Conservation (phyloP, 495 filamentous ascomycete genomes). For the Penicillium pulvis region DNA sequence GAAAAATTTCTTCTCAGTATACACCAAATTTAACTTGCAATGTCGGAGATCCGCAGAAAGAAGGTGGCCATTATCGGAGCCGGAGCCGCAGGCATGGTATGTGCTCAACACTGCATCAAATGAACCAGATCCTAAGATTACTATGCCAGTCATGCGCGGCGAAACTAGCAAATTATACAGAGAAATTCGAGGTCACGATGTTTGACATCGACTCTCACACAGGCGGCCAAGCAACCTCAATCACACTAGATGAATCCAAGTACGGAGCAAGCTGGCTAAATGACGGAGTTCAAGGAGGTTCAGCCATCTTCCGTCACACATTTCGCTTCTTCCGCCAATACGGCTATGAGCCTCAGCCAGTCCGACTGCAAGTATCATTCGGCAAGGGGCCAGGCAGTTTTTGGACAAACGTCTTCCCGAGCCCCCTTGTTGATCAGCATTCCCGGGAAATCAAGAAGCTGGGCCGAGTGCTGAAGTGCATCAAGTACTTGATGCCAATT, state of each 20-base stretch:
- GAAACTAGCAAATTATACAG: constrained; percentile 71
- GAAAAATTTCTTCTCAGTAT: too few species aligned
- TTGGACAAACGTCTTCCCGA: constrained; percentile 83
- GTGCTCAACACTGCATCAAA: background rate
- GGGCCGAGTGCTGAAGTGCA: constrained; percentile 61
- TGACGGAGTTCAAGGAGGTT: constrained; percentile 83
- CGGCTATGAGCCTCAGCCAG: constrained; percentile 65
- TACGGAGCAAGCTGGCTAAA: constrained; percentile 79
- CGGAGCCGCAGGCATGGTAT: constrained; percentile 66
- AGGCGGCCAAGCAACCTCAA: constrained; percentile 83
- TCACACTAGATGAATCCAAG: constrained; percentile 65
- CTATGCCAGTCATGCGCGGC: constrained; percentile 68
- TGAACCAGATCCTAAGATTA: constrained; percentile 8
- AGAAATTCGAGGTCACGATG: constrained; percentile 73
- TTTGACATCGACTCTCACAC: constrained; percentile 67
- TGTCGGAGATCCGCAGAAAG: constrained; percentile 18
- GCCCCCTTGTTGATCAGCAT: constrained; percentile 62
- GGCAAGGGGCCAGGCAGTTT: constrained; percentile 72
- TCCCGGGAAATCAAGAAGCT: constrained; percentile 68
- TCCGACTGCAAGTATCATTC: constrained; percentile 79
- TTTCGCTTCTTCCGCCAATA: constrained; percentile 75
- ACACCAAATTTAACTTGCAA: constrained; percentile 1
- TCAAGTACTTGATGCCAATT: constrained; percentile 69
- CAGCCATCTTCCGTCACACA: constrained; percentile 78
- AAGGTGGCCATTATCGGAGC: constrained; percentile 63